These are phyloP conservation scores for Myxozyma nipponensis DNA, from an alignment of 805 yeast genomes.

Conservation along the genomic window DNA sequence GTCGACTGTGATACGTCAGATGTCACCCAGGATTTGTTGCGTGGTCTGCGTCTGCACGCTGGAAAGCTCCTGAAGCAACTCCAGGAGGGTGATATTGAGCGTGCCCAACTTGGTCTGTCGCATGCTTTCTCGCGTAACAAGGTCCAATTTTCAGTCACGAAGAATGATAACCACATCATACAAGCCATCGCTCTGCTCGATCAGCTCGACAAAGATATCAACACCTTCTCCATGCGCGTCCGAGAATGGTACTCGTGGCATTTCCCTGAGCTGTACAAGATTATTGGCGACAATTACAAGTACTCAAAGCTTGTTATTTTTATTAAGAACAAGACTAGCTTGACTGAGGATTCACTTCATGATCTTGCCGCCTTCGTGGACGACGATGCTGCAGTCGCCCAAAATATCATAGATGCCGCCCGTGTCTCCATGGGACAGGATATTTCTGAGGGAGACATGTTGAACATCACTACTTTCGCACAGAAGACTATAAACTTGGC, in stretches of 20 bases:
- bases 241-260: conserved; percentile 99
- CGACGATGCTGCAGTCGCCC: conserved; percentile 90
- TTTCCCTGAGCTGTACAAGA: conserved; percentile 92
- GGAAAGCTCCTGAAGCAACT: conserved; percentile 83
- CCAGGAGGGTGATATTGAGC: conserved; percentile 91
- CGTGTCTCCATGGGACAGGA: conserved; percentile 99
- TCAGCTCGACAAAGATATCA: conserved; percentile 96
- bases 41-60: conserved; percentile 92
- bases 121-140: conserved; percentile 99
- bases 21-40: conserved; percentile 86
- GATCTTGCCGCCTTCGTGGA: conserved; percentile 85
- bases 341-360: conserved; percentile 59
- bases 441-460: conserved; percentile 90
- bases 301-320: conserved; percentile 77
- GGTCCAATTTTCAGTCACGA: conserved; percentile 97
- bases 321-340: conserved; percentile 81
- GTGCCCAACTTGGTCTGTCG: conserved; percentile 98
- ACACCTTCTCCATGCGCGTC: conserved; percentile 94
- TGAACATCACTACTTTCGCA: conserved; percentile 85
- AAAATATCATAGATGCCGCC: conserved; percentile 89
- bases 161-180: conserved; percentile 97
- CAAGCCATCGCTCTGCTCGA: conserved; percentile 97
- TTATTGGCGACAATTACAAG: conserved; percentile 82
- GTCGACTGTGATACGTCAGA: conserved; percentile 89
- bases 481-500: conserved; percentile 86